Evolutionary conservation across 768 basidiomycete genomes (phyloP).

Genomic region (Pleurotus tuber-regium): DNA sequence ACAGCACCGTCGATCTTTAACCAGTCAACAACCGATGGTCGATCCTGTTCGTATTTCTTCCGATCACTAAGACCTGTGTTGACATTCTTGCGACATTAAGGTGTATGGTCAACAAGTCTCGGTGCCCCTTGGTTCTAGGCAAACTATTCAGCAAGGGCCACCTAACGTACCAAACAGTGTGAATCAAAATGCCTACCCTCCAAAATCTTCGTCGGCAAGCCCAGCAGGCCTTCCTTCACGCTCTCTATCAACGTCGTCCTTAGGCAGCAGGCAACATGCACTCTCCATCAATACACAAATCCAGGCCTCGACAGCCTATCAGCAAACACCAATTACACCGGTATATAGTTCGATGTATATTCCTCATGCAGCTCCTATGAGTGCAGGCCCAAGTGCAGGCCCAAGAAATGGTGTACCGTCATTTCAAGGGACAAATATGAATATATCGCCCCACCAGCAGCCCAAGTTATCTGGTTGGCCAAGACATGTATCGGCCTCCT

Average conservation of each 20-base stretch:
- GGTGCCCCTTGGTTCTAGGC: background rate
- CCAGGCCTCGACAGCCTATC: background rate
- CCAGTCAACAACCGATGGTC: background rate
- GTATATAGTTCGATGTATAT: background rate
- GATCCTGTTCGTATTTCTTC: no score
- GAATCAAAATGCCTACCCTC: background rate
- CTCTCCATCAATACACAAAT: slow-evolving; percentile 4
- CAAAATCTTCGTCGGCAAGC: background rate
- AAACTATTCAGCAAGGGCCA: background rate
- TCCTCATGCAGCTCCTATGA: background rate
- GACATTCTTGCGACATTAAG: no score
- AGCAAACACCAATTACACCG: background rate
- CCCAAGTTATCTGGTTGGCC: no score
- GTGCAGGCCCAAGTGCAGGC: no score
- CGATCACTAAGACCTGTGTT: no score
- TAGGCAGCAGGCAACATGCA: background rate
- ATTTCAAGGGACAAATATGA: no score
- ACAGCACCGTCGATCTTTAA: background rate
- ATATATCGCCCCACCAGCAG: no score
- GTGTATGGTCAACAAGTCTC: no score
- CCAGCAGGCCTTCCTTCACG: background rate
- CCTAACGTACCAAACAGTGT: background rate
- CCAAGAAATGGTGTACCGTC: no score
- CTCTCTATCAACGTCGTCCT: background rate
- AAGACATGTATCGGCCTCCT: no score